Conservation (phyloP, 129 eudicot genomes). For the Solidago caesia region DNA sequence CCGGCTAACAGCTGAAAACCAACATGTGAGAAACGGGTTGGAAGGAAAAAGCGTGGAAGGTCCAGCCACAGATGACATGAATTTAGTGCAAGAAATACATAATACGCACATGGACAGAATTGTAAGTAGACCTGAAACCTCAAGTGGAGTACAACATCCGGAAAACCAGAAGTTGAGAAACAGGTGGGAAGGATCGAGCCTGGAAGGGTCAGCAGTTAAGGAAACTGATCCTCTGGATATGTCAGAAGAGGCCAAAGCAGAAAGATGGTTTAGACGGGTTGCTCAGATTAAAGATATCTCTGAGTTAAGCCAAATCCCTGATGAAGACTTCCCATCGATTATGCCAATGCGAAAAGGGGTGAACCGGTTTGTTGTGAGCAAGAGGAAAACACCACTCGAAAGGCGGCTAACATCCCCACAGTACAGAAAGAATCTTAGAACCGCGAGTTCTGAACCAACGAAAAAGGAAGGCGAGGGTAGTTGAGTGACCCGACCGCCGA, state of each 20-base stretch:
- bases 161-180: slow-evolving; percentile 28
- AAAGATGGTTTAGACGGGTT: slow-evolving; percentile 89
- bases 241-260: slow-evolving; percentile 98
- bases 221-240: slow-evolving; percentile 84
- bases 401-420: slow-evolving; percentile 72
- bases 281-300: slow-evolving; percentile 92
- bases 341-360: slow-evolving; percentile 99
- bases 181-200: slow-evolving; percentile 60
- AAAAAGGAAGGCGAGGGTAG: slow-evolving; percentile 46
- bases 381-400: slow-evolving; percentile 87
- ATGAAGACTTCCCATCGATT: slow-evolving; percentile 92
- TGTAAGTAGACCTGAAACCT: slow-evolving; percentile 13
- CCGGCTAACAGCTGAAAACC: not conserved
- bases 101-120: slow-evolving; percentile 13
- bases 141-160: slow-evolving; percentile 14
- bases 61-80: slow-evolving; percentile 11
- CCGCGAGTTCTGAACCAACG: slow-evolving; percentile 42
- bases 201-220: slow-evolving; percentile 94
- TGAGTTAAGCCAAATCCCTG: slow-evolving; percentile 88
- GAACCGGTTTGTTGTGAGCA: slow-evolving; percentile 91
- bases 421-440: slow-evolving; percentile 58
- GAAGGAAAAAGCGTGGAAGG: not conserved
- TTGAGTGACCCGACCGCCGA: not conserved
- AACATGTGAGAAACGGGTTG: not conserved
- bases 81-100: slow-evolving; percentile 14